Conservation (phyloP, 116 monocot genomes). For the Cymodocea nodosa region DNA sequence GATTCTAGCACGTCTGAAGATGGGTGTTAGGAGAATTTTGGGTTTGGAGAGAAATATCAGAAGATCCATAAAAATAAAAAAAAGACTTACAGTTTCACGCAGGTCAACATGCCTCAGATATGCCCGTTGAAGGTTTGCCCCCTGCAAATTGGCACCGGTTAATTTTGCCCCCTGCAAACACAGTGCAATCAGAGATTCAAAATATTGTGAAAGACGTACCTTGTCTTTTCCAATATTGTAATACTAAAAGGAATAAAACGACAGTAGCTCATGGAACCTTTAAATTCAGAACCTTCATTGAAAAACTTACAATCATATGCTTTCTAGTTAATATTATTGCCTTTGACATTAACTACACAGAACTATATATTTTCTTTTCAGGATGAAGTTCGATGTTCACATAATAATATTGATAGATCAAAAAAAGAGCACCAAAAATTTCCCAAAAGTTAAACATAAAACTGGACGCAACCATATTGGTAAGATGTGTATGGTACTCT, state of each 20-base stretch:
- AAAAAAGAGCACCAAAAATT: no score
- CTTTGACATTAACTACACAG: no score
- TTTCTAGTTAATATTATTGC: no score
- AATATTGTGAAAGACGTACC: no score
- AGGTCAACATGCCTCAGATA: conserved; percentile 87
- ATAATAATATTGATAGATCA: no score
- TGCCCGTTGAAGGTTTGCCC: conserved; percentile 85
- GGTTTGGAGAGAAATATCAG: background rate
- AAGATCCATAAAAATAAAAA: background rate
- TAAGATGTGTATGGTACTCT: background rate
- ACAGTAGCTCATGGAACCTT: no score
- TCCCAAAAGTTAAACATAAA: no score
- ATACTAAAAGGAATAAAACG: no score
- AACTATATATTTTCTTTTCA: no score
- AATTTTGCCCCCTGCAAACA: conserved; percentile 69
- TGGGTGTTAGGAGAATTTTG: background rate
- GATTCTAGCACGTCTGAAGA: no score
- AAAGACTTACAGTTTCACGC: conserved; percentile 69
- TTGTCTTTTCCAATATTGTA: no score
- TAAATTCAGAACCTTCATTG: background rate
- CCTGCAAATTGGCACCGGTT: conserved; percentile 59
- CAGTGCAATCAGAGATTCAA: background rate
- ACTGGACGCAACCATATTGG: background rate
- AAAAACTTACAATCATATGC: background rate
- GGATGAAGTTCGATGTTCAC: no score